Percentiles rank a stretch among this genome's conserved stretches.
phyloP scores from a whole-genome alignment of 225 moss, liverwort and hornwort species.

The Sphagnum tenellum region DNA sequence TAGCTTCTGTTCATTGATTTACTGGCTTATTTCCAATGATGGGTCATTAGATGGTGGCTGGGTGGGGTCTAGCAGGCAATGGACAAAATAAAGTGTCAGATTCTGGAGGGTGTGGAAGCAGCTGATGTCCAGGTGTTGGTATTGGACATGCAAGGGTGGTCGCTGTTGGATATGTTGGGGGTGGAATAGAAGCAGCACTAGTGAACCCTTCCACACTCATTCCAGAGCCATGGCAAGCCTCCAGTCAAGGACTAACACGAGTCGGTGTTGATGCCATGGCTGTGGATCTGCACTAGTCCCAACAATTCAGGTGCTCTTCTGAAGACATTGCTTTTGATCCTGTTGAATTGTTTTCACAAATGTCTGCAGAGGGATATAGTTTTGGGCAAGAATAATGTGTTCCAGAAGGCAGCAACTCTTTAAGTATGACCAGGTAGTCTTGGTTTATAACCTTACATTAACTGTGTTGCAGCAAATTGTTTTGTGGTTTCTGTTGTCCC shows the following conservation, averaged over 20 bases:
- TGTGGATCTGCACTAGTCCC: conserved; percentile 70
- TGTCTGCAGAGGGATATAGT: too few species aligned
- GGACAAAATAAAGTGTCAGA: conserved; percentile 83
- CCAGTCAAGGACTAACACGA: conserved; percentile 61
- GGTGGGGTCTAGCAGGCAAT: conserved; percentile 44
- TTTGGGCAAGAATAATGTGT: too few species aligned
- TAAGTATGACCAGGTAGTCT: too few species aligned
- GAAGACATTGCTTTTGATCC: too few species aligned
- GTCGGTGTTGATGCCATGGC: conserved; percentile 89
- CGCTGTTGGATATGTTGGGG: conserved; percentile 79
- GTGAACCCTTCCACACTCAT: conserved; percentile 77
- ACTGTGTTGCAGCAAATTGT: too few species aligned
- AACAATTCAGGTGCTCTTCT: conserved; percentile 57
- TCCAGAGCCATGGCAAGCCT: conserved; percentile 87
- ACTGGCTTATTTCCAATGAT: too few species aligned
- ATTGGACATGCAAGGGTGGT: conserved; percentile 96
- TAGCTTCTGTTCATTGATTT: too few species aligned
- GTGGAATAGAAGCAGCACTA: conserved; percentile 86
- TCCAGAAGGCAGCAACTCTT: too few species aligned
- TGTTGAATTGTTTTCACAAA: too few species aligned
- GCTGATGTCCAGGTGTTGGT: conserved; percentile 85
- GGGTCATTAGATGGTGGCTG: too few species aligned
- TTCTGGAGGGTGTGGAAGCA: conserved; percentile 89
- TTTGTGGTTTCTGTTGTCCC: too few species aligned
- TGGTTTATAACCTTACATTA: too few species aligned